A percentile compares a stretch with the other conserved stretches of the same genome.
Conservation (phyloP, 2,329 filamentous ascomycete genomes). For the Fonsecaea pugnacius region DNA sequence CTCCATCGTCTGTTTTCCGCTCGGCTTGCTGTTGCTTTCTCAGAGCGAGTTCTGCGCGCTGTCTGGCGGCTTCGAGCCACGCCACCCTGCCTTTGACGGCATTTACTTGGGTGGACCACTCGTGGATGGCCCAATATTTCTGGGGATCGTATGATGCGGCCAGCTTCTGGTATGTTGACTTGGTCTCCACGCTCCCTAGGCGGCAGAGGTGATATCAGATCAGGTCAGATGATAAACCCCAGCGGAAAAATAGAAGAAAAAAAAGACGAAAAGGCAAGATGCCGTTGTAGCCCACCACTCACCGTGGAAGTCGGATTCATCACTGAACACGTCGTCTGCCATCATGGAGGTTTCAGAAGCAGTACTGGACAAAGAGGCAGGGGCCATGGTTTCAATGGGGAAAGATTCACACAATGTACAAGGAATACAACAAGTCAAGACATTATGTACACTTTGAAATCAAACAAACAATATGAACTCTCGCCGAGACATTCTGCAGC, state of each 20-base stretch:
- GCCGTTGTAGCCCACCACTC: background rate
- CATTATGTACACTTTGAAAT: background rate
- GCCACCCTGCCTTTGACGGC: constrained; percentile 20
- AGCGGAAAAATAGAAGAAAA: too few relatives aligned
- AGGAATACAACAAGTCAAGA: background rate
- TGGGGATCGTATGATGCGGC: constrained; percentile 57
- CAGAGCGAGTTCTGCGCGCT: background rate
- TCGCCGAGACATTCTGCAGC: background rate
- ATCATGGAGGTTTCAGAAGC: background rate
- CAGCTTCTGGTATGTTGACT: constrained; percentile 55
- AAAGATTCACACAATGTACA: constrained; percentile 4
- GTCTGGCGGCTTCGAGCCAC: constrained; percentile 12
- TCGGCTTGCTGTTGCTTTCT: background rate
- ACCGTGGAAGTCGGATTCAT: constrained; percentile 54
- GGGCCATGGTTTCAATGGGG: background rate
- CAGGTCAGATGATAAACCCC: background rate
- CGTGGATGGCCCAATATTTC: constrained; percentile 53
- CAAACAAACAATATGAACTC: background rate
- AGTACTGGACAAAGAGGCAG: constrained; percentile 1
- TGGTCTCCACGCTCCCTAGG: constrained; percentile 61
- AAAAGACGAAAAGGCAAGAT: too few relatives aligned
- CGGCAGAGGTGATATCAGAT: background rate
- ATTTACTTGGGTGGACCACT: constrained; percentile 32
- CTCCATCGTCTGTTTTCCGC: background rate
- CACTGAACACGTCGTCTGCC: constrained; percentile 44